Conservation (phyloP, 805 yeast species). For the Candida verbasci region DNA sequence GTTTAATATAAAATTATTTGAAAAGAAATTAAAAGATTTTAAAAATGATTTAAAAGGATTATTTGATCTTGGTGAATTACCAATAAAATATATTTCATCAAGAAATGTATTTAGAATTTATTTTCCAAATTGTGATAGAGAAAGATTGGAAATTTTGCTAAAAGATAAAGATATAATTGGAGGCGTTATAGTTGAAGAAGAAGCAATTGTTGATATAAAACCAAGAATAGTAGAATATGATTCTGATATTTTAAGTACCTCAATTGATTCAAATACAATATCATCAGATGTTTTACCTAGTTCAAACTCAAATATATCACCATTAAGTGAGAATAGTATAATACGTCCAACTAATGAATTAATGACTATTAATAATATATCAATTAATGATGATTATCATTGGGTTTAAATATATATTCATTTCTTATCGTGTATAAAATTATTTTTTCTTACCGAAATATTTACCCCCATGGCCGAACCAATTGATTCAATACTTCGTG, state of each 20-base stretch:
- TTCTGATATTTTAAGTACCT: conserved; percentile 19
- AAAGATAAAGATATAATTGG: conserved; percentile 55
- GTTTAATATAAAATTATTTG: conserved; percentile 52
- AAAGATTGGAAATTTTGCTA: conserved; percentile 52
- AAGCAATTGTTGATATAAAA: conserved; percentile 1
- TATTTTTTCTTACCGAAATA: too few relatives aligned
- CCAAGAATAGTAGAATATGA: background rate
- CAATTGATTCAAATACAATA: conserved; percentile 8
- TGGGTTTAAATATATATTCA: too few relatives aligned
- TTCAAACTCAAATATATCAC: conserved; percentile 8
- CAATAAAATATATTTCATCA: conserved; percentile 44
- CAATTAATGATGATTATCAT: conserved; percentile 16
- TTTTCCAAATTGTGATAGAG: conserved; percentile 67
- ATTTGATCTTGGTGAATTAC: conserved; percentile 63
- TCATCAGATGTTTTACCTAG: conserved; percentile 9
- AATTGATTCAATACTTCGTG: background rate
- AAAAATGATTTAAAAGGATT: conserved; percentile 40
- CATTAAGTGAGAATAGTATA: conserved; percentile 19
- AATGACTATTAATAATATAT: conserved; percentile 7
- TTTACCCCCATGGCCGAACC: too few relatives aligned
- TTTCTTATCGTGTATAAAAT: too few relatives aligned
- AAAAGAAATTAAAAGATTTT: conserved; percentile 39
- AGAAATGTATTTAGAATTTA: conserved; percentile 47
- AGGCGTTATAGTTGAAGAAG: conserved; percentile 47
- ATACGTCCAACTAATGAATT: conserved; percentile 11